phyloP scores from a whole-genome alignment of 2,329 filamentous ascomycete genomes.

The Talaromyces amestolkiae region DNA sequence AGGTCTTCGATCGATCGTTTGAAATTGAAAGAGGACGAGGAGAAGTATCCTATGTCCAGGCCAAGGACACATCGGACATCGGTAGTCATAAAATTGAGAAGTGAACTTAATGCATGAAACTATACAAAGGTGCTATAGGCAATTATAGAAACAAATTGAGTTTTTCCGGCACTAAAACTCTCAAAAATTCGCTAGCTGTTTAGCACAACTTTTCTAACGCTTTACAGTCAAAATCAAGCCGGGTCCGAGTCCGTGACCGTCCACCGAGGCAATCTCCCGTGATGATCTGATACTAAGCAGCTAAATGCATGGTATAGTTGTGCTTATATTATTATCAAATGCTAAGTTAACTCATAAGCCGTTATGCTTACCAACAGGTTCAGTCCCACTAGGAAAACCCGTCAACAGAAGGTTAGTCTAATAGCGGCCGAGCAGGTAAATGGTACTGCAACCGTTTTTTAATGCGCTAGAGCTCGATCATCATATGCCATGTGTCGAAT shows the following conservation, averaged over 20 bases:
- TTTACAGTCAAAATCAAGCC: not conserved
- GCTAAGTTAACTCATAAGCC: not conserved
- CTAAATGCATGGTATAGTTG: not conserved
- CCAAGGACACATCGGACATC: not conserved
- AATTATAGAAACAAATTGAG: slow-evolving; percentile 3
- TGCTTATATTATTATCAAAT: not conserved
- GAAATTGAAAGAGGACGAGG: not conserved
- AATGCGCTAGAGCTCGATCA: not conserved
- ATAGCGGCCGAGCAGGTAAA: not conserved
- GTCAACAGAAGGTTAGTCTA: not conserved
- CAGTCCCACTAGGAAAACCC: not conserved
- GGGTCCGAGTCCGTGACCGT: not conserved
- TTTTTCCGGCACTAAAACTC: not conserved
- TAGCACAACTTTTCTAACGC: not conserved
- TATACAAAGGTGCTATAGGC: not conserved
- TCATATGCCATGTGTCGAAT: not conserved
- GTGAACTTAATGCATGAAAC: not conserved
- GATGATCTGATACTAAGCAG: not conserved
- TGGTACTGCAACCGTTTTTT: not conserved
- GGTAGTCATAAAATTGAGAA: not conserved
- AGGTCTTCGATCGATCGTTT: not conserved
- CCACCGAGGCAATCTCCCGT: not conserved
- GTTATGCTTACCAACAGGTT: not conserved
- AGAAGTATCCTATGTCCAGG: not conserved
- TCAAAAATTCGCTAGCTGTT: not conserved